Conservation (phyloP, 2,329 filamentous ascomycete species). For the Venturia nashicola region DNA sequence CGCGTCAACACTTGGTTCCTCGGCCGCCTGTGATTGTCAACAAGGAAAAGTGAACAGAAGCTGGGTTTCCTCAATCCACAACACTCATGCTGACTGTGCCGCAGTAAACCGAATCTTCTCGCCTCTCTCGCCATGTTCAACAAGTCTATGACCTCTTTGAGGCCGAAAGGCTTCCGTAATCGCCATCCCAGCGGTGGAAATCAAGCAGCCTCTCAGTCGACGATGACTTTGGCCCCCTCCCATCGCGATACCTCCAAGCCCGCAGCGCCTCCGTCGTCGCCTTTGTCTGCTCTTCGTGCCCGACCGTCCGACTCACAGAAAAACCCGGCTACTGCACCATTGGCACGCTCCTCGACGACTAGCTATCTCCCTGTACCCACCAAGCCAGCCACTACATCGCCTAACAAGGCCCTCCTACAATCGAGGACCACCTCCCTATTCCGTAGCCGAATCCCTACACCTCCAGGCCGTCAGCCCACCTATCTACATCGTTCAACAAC, state of each 20-base stretch:
- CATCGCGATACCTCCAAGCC: background rate
- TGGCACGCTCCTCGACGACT: background rate
- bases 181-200: background rate
- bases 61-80: background rate
- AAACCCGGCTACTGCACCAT: background rate
- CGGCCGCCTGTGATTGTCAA: background rate
- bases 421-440: background rate
- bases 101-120: background rate
- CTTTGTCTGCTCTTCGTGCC: background rate
- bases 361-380: slow-evolving; percentile 3
- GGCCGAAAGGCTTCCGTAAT: slow-evolving; percentile 1
- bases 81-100: background rate
- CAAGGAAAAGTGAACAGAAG: background rate
- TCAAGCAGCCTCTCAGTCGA: background rate
- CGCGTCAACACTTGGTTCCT: background rate
- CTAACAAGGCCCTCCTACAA: background rate
- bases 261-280: background rate
- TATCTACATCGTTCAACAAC: background rate
- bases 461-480: background rate
- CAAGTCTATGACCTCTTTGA: slow-evolving; percentile 2
- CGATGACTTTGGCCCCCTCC: background rate
- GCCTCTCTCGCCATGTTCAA: background rate
- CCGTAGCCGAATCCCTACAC: background rate
- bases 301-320: background rate
- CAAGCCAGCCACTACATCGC: background rate